A percentile compares a stretch with the other conserved stretches of the same genome.
These are phyloP conservation scores for Dryas octopetala DNA, from an alignment of 306 rosid species.

Conservation along the genomic window DNA sequence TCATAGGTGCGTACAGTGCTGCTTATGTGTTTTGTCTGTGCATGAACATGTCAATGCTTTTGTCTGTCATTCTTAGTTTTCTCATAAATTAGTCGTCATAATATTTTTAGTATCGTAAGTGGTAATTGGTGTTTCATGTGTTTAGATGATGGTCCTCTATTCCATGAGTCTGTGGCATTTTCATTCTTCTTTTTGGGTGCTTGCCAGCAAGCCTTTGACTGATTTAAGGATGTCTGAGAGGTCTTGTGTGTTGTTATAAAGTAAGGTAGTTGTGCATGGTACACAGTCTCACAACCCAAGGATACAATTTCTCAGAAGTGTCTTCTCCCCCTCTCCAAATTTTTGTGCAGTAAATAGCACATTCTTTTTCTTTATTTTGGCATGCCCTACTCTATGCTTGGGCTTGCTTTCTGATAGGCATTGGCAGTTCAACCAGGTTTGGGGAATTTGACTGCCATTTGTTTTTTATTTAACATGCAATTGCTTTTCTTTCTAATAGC, in stretches of 20 bases:
- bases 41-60: not conserved
- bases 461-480: no score
- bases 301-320: not conserved
- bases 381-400: not conserved
- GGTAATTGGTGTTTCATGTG: not conserved
- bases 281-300: not conserved
- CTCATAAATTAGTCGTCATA: not conserved
- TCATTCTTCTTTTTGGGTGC: not conserved
- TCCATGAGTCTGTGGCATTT: constrained; percentile 3
- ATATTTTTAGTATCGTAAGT: not conserved
- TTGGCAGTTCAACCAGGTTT: not conserved
- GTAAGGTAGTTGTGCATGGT: not conserved
- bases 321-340: not conserved
- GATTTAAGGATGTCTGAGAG: not conserved
- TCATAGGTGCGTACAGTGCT: constrained; percentile 65
- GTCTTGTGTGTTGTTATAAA: not conserved
- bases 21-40: not conserved
- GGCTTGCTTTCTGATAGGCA: not conserved
- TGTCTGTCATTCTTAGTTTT: not conserved
- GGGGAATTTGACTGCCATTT: no score
- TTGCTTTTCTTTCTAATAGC: no score
- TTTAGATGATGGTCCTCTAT: not conserved
- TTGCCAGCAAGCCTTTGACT: not conserved
- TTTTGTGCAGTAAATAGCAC: not conserved
- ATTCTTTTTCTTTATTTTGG: not conserved